A percentile compares a stretch with the other conserved stretches of the same genome.
These are phyloP conservation scores for Cladosporium sphaerospermum DNA, from an alignment of 2,329 filamentous ascomycete species.

Conservation along the genomic window DNA sequence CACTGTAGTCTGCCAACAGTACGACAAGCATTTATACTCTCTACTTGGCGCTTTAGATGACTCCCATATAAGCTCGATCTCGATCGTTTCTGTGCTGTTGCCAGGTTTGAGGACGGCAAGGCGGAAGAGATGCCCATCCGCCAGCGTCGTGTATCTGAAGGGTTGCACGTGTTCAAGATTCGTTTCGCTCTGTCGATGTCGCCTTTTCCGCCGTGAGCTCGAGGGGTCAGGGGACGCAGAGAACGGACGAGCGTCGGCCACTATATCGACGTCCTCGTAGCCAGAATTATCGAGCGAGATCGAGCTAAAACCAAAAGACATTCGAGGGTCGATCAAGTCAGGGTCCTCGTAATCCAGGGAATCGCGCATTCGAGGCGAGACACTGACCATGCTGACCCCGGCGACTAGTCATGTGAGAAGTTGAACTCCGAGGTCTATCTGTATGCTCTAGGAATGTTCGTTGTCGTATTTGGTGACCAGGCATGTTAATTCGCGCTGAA, in stretches of 20 bases:
- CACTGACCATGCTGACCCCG: constrained; percentile 15
- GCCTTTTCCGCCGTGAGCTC: constrained; percentile 14
- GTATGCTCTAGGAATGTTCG: too few species aligned
- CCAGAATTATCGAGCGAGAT: constrained; percentile 14
- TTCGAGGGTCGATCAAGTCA: constrained; percentile 21
- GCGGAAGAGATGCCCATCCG: constrained; percentile 25
- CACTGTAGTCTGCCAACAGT: constrained; percentile 24
- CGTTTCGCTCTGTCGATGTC: constrained; percentile 17
- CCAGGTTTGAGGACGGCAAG: constrained; percentile 22
- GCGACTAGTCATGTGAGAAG: too few species aligned
- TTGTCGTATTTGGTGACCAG: too few species aligned
- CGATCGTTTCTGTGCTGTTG: constrained; percentile 15
- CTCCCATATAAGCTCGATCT: constrained; percentile 22
- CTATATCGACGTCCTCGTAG: constrained; percentile 16
- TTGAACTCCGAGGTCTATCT: too few species aligned
- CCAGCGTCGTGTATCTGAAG: constrained; percentile 21
- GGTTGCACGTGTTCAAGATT: constrained; percentile 15
- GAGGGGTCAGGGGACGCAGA: constrained; percentile 19
- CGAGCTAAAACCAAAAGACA: constrained; percentile 20
- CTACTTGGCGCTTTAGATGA: constrained; percentile 17
- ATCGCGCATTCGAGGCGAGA: constrained; percentile 22
- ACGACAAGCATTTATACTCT: constrained; percentile 23
- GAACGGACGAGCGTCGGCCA: constrained; percentile 19
- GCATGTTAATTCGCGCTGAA: too few species aligned
- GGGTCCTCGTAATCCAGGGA: constrained; percentile 22